Conservation (phyloP, 768 basidiomycete species). For the Strobilomyces confusus region DNA sequence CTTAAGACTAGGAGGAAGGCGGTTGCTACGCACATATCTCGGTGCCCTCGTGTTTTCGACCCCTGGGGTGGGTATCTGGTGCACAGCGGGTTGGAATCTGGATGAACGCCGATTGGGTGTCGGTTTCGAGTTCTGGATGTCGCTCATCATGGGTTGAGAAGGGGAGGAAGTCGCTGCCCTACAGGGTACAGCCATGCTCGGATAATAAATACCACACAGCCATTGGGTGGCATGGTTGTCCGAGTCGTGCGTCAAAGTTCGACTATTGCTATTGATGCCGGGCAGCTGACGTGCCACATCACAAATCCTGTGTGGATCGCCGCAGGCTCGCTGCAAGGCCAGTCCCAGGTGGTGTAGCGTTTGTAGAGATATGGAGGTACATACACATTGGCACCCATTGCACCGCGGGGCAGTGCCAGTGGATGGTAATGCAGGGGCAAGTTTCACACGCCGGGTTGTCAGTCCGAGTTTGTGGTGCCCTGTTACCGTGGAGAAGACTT, state of each 20-base stretch:
- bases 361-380: too few species aligned
- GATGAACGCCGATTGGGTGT: conserved; percentile 22
- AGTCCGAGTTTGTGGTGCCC: background rate
- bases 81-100: conserved; percentile 42
- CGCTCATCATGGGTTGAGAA: conserved; percentile 9
- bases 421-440: too few species aligned
- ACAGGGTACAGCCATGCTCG: background rate
- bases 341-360: background rate
- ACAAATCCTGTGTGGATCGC: too few species aligned
- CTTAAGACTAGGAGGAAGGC: background rate
- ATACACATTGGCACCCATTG: too few species aligned
- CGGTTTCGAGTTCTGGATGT: background rate
- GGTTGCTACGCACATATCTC: conserved; percentile 38
- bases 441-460: too few species aligned
- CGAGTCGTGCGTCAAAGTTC: too few species aligned
- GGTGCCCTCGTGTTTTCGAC: conserved; percentile 31
- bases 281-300: too few species aligned
- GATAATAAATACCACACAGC: conserved; percentile 1
- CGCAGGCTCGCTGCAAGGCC: too few species aligned
- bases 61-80: conserved; percentile 47
- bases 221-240: background rate
- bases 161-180: background rate
- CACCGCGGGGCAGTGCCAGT: too few species aligned
- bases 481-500: background rate
- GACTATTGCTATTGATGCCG: too few species aligned